These are phyloP conservation scores for Ochromonas danica DNA, from an alignment of 108 stramenopile genomes.

Conservation along the genomic window DNA sequence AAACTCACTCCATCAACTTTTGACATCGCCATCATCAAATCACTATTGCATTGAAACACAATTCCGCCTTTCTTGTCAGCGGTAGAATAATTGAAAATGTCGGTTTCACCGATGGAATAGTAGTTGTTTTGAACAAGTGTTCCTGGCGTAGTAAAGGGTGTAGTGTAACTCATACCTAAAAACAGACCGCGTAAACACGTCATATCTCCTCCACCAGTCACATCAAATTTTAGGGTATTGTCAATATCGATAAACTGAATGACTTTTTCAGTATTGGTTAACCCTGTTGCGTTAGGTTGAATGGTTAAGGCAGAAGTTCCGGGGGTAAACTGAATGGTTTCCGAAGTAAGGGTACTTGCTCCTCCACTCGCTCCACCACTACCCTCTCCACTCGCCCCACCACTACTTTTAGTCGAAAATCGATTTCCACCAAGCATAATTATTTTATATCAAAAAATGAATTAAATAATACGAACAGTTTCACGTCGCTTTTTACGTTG, in stretches of 20 bases:
- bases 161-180: neutral
- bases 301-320: neutral
- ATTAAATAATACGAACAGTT: slow-evolving; percentile 10
- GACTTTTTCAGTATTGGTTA: slow-evolving; percentile 2
- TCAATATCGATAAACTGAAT: neutral
- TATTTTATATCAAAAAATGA: slow-evolving; percentile 18
- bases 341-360: neutral
- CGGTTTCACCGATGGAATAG: slow-evolving; percentile 5
- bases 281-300: neutral
- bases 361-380: slow-evolving; percentile 5
- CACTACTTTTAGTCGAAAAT: slow-evolving; percentile 2
- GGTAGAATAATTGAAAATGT: slow-evolving; percentile 2
- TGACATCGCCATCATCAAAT: slow-evolving; percentile 9
- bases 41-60: neutral
- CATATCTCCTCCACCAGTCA: slow-evolving; percentile 5
- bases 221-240: slow-evolving; percentile 2
- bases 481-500: slow-evolving; percentile 15
- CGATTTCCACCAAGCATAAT: slow-evolving; percentile 15
- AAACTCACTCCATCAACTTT: slow-evolving; percentile 16
- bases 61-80: neutral
- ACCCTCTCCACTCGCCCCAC: neutral
- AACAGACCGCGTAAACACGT: slow-evolving; percentile 1
- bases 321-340: slow-evolving; percentile 5
- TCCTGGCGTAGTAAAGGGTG: slow-evolving; percentile 1
- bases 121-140: slow-evolving; percentile 5